Evolutionary conservation across 331 rosid genomes (phyloP), one percentile per base, ranked within the genome.

Genomic region (Prunus yedoensis): DNA sequence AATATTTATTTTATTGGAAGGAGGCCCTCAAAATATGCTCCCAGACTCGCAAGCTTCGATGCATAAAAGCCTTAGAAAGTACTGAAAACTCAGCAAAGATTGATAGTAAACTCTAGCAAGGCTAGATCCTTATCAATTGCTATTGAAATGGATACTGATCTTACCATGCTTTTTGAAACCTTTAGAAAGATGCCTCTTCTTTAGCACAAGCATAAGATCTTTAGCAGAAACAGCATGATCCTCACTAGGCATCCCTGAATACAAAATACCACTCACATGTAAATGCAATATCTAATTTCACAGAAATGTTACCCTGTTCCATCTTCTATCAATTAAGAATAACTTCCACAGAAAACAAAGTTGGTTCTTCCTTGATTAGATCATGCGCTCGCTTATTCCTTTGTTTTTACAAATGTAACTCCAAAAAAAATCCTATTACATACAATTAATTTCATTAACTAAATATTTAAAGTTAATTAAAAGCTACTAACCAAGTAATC

Each of bases 21-120:
- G 35, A 88, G 64, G 9, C 96, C 95, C 18, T 88, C 89, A n/a
- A 59, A 93, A 93, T 46, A 93, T 86, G 62, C 96, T 90, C 75
- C 95, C 98, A 8, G 87, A 8, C 20, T 90, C 93, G 27, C 98
- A 93, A 12, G 98, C 96, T 81, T 93, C 96, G 35, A 93, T 12
- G 27, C 12, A 30, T 8, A 47, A 52, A 52, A 32, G 5, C 45
- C 20, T 69, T 10, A 2, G 56, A 27, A 27, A 25, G 57, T 17
- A 49, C 62, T 28, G 21, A n/a, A 32, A 61, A 52, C 32, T 38
- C 8, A n/a, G 30, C 50, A 52, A 30, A 70, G 10, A 56, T 3
- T 20, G 10, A 20, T 9, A 32, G 38, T 32, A 32, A 32, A 32
- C 27, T 25, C 35, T 32, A 32, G 35, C 25, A 25, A 32, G 38